Base-by-base conservation (phyloP, 2,329 filamentous ascomycete species). In the Aspergillus udagawae region DNA sequence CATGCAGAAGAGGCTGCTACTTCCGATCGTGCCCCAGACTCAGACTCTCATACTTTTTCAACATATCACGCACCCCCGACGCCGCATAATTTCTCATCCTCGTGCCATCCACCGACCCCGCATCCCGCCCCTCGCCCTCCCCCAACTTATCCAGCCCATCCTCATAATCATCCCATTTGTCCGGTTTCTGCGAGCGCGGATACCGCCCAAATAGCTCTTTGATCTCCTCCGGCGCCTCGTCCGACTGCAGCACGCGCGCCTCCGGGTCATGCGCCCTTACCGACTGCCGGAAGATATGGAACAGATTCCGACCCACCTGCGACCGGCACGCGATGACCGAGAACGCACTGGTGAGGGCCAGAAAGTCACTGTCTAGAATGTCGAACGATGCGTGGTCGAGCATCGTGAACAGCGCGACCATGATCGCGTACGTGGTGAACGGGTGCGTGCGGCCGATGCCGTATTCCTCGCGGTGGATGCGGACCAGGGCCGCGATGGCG, bases 391-490 rank as follows among this genome's bases (percentile, higher is more conserved):
- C 25, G 14, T 63, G 59, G 14, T 65, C 65, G 3, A 70, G 55
- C 3, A 70, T 49, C 4, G 63, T 57, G 21, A 67, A 70, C 2
- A 70, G 59, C 1, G 67, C 67, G 2, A 70, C 58, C 20, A 65
- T 67, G 20, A 69, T 59, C 0, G 66, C 62, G 38, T 68, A 70
- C 53, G 69, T 61, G 28, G 65, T 61, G 51, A 68, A 70, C 25
- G 62, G 58, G 53, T 70, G 67, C 20, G 65, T 62, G 27, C 66
- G 62, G 45, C 58, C 62, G 54, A 70, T 66, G 0, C 68, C 67
- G 25, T 61, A 70, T 41, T 68, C 63, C 8, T 57, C 38, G 14
- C 64, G 61, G 23, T 68, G 61, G 1, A 63, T 52, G 8, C 63
- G 66, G 1, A 61, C 54, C 1, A 70, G 60, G n/a, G 44, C 12